Percentiles rank a stretch among this genome's conserved stretches.
phyloP scores from a whole-genome alignment of 768 basidiomycete species.

The Tubosaeta sp. region DNA sequence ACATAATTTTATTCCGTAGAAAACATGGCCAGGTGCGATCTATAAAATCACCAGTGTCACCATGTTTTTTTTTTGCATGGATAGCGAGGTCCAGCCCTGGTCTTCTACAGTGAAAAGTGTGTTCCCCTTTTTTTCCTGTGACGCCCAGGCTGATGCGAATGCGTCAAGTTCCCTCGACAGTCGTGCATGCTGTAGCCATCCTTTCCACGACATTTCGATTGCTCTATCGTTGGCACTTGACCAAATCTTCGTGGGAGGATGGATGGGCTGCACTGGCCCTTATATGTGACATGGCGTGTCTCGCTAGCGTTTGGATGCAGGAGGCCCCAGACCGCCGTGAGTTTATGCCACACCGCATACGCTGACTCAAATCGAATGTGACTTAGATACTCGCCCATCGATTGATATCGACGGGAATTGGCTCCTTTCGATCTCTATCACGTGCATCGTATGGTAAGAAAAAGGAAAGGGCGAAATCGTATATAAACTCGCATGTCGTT shows the following conservation, averaged over 20 bases:
- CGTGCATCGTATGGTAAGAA: slow-evolving; percentile 20
- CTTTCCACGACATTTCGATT: slow-evolving; percentile 17
- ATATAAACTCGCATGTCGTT: not conserved
- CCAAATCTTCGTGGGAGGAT: slow-evolving; percentile 26
- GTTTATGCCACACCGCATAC: not conserved
- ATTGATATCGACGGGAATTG: slow-evolving; percentile 5
- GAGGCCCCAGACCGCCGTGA: not conserved
- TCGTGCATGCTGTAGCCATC: slow-evolving; percentile 17
- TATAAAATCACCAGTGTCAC: not conserved
- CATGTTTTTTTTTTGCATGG: not conserved
- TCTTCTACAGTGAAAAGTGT: slow-evolving; percentile 12
- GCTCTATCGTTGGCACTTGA: slow-evolving; percentile 17
- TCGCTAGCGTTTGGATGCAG: slow-evolving; percentile 20
- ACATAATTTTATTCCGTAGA: not conserved
- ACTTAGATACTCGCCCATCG: not conserved
- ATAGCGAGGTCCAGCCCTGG: not conserved
- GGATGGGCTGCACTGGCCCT: slow-evolving; percentile 25
- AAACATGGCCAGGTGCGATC: not conserved
- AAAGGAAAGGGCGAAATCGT: no score
- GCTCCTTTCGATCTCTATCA: slow-evolving; percentile 20
- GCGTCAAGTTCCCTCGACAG: slow-evolving; percentile 12
- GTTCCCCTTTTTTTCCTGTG: not conserved
- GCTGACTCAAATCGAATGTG: not conserved
- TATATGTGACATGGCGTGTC: slow-evolving; percentile 17
- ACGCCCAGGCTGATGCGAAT: not conserved